phyloP scores from a whole-genome alignment of 2,329 filamentous ascomycete species.

The Diaporthe citrichinensis region DNA sequence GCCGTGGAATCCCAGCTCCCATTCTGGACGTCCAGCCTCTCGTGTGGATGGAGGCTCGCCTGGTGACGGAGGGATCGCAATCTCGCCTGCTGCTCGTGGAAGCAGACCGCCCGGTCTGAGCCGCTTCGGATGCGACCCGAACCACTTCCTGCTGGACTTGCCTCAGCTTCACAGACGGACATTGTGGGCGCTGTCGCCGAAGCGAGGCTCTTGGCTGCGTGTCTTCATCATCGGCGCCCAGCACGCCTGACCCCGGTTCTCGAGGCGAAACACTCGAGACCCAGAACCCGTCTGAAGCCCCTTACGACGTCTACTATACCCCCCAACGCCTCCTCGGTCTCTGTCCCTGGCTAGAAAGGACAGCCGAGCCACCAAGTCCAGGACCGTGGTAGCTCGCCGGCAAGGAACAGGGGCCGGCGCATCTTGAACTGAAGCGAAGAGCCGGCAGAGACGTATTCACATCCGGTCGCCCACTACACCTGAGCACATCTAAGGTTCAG shows the following conservation, averaged over 20 bases:
- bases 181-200: conserved; percentile 6
- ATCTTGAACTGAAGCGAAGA: not conserved
- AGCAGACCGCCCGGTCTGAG: not conserved
- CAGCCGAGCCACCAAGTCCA: conserved; percentile 21
- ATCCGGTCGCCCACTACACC: conserved; percentile 1
- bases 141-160: conserved; percentile 8
- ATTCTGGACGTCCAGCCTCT: not conserved
- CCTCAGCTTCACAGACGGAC: not conserved
- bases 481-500: conserved; percentile 21
- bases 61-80: conserved; percentile 6
- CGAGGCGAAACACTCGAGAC: conserved; percentile 28
- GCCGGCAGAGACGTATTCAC: conserved; percentile 15
- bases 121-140: conserved; percentile 22
- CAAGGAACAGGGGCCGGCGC: conserved; percentile 24
- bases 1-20: conserved; percentile 12
- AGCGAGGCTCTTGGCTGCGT: conserved; percentile 28
- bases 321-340: conserved; percentile 9
- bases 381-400: conserved; percentile 15
- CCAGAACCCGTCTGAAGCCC: conserved; percentile 17
- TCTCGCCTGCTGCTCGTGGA: conserved; percentile 14
- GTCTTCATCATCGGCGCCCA: conserved; percentile 21
- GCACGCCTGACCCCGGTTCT: not conserved
- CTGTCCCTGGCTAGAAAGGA: not conserved
- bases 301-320: conserved; percentile 13
- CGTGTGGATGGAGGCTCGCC: not conserved